Evolutionary conservation across 2,329 filamentous ascomycete genomes (phyloP).

Genomic region (Gaeumannomyces sp.): DNA sequence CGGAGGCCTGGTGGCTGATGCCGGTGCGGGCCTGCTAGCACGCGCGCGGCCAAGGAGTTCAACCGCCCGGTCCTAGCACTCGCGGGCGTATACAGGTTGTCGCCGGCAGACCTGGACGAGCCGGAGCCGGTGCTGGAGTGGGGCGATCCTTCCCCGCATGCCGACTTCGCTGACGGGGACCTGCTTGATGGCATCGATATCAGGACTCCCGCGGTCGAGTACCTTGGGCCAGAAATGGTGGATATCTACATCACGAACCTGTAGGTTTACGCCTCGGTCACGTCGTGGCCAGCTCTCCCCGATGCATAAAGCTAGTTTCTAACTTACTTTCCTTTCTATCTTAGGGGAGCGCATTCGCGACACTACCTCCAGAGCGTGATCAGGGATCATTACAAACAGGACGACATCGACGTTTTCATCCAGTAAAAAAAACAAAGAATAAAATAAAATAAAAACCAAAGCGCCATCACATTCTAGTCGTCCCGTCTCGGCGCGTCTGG

Average conservation of each 20-base stretch:
- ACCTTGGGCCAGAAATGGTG: constrained; percentile 69
- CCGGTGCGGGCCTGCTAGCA: constrained; percentile 80
- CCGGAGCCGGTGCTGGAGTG: constrained; percentile 67
- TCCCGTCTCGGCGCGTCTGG: background rate
- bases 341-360: constrained; percentile 27
- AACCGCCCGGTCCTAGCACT: constrained; percentile 82
- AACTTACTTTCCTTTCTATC: background rate
- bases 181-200: constrained; percentile 74
- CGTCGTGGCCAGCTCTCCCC: too few species aligned
- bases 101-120: constrained; percentile 69
- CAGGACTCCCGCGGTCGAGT: constrained; percentile 74
- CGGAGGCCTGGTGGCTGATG: constrained; percentile 76
- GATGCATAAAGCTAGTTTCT: too few species aligned
- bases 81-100: constrained; percentile 88
- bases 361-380: constrained; percentile 23
- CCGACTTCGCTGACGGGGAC: constrained; percentile 71
- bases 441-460: background rate
- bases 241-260: constrained; percentile 83
- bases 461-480: background rate
- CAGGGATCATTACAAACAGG: constrained; percentile 24
- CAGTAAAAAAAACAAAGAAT: background rate
- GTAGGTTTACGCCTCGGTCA: constrained; percentile 37
- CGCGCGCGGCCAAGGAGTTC: constrained; percentile 74
- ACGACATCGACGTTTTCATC: constrained; percentile 16
- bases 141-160: constrained; percentile 70